Base-by-base conservation (phyloP, 2,329 filamentous ascomycete species). In the Alternaria sp. region DNA sequence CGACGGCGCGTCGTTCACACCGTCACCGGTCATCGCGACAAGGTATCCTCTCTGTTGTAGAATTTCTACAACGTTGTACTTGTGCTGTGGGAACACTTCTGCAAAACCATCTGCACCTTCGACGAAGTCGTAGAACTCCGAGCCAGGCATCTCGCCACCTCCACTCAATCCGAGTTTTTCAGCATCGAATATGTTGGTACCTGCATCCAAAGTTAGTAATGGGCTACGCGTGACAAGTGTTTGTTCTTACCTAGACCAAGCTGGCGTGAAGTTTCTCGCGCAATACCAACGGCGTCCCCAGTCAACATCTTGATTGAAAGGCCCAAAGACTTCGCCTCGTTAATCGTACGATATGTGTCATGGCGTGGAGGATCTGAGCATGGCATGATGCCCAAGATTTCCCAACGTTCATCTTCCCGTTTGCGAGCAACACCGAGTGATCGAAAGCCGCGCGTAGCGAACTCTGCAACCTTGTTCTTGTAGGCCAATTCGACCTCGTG, bases 231-330 rank as follows among this genome's bases (percentile, higher is more conserved):
- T 41, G 9, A 24, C 16, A 20, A 16, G 4, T 9, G n/a, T 28
- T 1, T 22, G 26, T 26, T 9, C 52, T 57, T 57, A 60, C 57
- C 93, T 62, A 96, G 89, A 84, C 93, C 92, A 68, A 96, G 90
- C 82, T 95, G 92, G 75, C 92, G 91, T 55, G 92, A 95, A 70
- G 92, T 96, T 82, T 96, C 93, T 83, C 91, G 90, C 72, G 93
- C 93, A 79, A 96, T 96, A 80, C 92, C 93, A 77, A 96, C 93
- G 69, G 93, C 92, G 78, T 96, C 93, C 86, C 93, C 93, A 82
- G 93, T 96, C 83, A 96, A 87, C 92, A 96, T 96, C 87, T 96
- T 96, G 82, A 96, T 93, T 70, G 91, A 93, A 63, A 96, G 85
- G 85, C 93, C 93, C 60, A 96, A 88, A 66, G 84, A 86, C 86